Evolutionary conservation across 805 yeast species (phyloP), one percentile per base, ranked within the genome.

Genomic region (Lipomyces mesembrius): DNA sequence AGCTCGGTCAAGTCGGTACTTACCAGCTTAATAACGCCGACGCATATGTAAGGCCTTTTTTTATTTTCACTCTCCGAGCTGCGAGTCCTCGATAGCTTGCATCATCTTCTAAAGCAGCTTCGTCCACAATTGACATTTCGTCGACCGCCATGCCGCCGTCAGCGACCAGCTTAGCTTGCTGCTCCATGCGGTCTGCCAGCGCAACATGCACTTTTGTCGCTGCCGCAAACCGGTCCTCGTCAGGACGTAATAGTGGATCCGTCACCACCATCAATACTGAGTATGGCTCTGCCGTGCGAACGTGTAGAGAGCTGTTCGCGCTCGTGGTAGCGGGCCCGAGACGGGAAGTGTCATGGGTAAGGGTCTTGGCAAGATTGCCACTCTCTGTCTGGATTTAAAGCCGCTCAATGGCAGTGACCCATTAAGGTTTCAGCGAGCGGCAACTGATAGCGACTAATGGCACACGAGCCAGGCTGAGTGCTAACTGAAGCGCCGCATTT

Each of bases 11-110:
- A 25, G n/a, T 20, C 17, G n/a, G 27, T 6, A 59, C 67, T 12
- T 53, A 66, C 70, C 71, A 67, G 59, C 64, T 61, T 37, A 67
- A 49, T 29, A 67, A 46, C 2, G 69, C 69, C 14, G 71, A 59
- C 25, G 60, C 65, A 53, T 61, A 67, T 11, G 69, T 66, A n/a
- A 65, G 22, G 5, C 46, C 43, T 52, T 61, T 60, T 39, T 53
- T 35, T 20, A 39, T 32, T 59, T 29, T 37, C 46, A 43, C 57
- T 6, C 49, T 35, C 25, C 61, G 49, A 43, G 22, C 20, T 43
- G 49, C 9, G 7, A n/a, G 9, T 54, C 22, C n/a, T 8, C 20
- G 7, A 12, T n/a, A 11, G 61, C 35, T 9, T 27, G 17, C 54
- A 27, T 27, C 29, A n/a, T n/a, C 22, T n/a, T 43, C 49, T 17